These are phyloP conservation scores for Trichoderma sp. DNA, from an alignment of 2,329 filamentous ascomycete genomes.

Conservation along the genomic window DNA sequence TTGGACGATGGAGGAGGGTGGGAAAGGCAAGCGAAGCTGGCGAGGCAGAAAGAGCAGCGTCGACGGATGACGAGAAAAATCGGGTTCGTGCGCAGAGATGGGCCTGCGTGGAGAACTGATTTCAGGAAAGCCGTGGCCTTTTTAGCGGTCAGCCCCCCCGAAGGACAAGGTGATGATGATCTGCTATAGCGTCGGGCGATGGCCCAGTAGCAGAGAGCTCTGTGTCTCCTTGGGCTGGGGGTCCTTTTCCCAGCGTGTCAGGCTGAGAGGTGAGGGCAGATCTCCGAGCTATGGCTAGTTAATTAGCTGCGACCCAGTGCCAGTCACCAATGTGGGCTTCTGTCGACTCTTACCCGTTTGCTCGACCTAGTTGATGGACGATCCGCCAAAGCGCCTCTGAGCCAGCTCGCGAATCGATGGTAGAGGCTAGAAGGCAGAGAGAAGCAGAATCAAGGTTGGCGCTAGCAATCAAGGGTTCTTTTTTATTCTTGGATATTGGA, in stretches of 20 bases:
- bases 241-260: conserved; percentile 8
- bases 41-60: conserved; percentile 15
- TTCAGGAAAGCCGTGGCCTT: conserved; percentile 21
- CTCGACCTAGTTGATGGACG: not conserved
- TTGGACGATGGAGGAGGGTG: conserved; percentile 11
- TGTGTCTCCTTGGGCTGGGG: not conserved
- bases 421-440: conserved; percentile 10
- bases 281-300: conserved; percentile 3
- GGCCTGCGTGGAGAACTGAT: conserved; percentile 14
- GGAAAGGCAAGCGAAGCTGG: not conserved
- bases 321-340: not conserved
- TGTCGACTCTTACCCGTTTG: not conserved
- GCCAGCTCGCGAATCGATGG: conserved; percentile 20
- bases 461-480: not conserved
- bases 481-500: not conserved
- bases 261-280: conserved; percentile 15
- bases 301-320: not conserved
- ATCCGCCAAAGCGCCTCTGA: conserved; percentile 3
- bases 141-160: conserved; percentile 26
- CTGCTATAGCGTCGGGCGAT: conserved; percentile 26
- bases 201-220: conserved; percentile 20
- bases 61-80: conserved; percentile 11
- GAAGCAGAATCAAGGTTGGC: conserved; percentile 7
- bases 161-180: conserved; percentile 25
- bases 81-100: conserved; percentile 17